phyloP scores from a whole-genome alignment of 148 eudicot genomes.

The Nepenthes gracilis region DNA sequence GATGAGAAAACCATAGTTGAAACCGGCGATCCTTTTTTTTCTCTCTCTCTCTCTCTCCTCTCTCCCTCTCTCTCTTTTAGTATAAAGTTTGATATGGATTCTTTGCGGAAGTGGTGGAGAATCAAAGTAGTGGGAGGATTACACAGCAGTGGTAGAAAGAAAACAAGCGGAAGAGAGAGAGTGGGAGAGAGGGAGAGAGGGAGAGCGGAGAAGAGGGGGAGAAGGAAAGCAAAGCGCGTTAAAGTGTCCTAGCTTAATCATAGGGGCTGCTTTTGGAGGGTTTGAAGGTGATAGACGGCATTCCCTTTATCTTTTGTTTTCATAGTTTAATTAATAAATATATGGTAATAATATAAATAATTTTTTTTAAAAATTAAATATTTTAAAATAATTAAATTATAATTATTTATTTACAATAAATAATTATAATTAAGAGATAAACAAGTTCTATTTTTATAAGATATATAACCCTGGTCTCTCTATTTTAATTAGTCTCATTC shows the following conservation, averaged over 20 bases:
- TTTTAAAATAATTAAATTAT: too few species aligned
- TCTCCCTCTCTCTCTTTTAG: background rate
- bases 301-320: background rate
- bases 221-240: constrained; percentile 9
- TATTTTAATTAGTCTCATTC: background rate
- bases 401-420: too few species aligned
- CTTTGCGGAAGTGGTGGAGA: constrained; percentile 45
- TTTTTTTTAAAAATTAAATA: too few species aligned
- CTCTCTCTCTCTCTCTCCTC: background rate
- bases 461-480: too few species aligned
- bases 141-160: constrained; percentile 1
- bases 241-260: background rate
- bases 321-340: constrained; percentile 1
- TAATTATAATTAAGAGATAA: too few species aligned
- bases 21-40: constrained; percentile 1
- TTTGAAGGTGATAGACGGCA: background rate
- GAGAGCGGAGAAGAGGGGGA: constrained; percentile 2
- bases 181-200: constrained; percentile 9
- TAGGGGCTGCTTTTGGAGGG: too few species aligned
- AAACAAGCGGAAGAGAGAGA: background rate
- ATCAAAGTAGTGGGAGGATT: constrained; percentile 31
- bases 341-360: too few species aligned
- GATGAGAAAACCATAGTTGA: constrained; percentile 54
- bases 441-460: too few species aligned
- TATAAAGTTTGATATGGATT: constrained; percentile 34